Evolutionary conservation across 345 rosid species (phyloP).

Genomic region (Raphanus sativus): DNA sequence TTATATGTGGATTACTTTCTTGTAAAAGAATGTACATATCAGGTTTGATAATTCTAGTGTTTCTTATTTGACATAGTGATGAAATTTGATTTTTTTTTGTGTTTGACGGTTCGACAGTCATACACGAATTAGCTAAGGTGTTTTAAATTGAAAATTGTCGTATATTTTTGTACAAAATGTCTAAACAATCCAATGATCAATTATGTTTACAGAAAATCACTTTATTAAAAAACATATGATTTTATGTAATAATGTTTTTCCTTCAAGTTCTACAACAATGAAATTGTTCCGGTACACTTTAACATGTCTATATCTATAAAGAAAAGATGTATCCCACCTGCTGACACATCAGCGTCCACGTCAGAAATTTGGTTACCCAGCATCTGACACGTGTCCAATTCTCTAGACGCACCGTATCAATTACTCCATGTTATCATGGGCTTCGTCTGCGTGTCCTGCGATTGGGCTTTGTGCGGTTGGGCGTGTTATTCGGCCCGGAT

Average conservation of each 20-base stretch:
- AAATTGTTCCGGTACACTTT: neutral
- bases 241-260: neutral
- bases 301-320: too few species aligned
- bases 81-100: neutral
- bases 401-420: too few species aligned
- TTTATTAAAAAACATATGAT: neutral
- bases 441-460: too few species aligned
- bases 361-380: too few species aligned
- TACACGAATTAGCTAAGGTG: neutral
- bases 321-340: too few species aligned
- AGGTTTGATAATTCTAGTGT: neutral
- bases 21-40: neutral
- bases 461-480: too few species aligned
- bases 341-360: too few species aligned
- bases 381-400: too few species aligned
- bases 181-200: neutral
- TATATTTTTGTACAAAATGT: neutral
- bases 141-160: neutral
- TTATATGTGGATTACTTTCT: neutral
- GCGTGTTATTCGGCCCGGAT: too few species aligned
- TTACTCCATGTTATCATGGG: too few species aligned
- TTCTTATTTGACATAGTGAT: neutral
- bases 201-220: neutral
- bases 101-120: neutral
- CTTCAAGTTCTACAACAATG: neutral